These are phyloP conservation scores for Rhododendron vialii DNA, from an alignment of 148 eudicot species.

Conservation along the genomic window DNA sequence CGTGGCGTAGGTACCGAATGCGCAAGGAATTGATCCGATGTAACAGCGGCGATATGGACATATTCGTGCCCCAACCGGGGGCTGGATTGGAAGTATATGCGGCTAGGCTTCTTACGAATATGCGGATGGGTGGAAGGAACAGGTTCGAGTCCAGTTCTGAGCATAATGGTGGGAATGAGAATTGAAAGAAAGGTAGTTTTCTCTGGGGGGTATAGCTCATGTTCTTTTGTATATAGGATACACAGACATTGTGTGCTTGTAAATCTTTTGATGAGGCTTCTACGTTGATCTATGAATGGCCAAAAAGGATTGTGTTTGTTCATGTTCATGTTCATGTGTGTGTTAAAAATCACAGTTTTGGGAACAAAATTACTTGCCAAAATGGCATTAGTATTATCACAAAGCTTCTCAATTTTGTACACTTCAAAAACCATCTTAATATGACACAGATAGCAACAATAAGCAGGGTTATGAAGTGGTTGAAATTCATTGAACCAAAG, in stretches of 20 bases:
- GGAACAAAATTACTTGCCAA: not conserved
- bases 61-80: slow-evolving; percentile 7
- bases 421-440: not conserved
- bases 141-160: not conserved
- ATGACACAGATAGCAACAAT: not conserved
- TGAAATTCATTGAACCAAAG: not conserved
- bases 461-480: not conserved
- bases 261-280: not conserved
- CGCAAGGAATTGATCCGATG: slow-evolving; percentile 14
- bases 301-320: not conserved
- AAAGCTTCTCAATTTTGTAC: not conserved
- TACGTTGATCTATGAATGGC: not conserved
- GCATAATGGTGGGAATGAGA: not conserved
- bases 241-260: not conserved
- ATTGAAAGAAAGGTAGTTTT: not conserved
- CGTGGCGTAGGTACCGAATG: slow-evolving; percentile 39
- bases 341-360: not conserved
- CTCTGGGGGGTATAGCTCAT: not conserved
- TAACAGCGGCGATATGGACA: not conserved
- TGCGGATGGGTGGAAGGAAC: not conserved
- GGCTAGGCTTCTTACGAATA: not conserved
- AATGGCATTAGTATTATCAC: not conserved
- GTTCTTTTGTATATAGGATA: not conserved
- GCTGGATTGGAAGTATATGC: slow-evolving; percentile 5
- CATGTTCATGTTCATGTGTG: not conserved